Evolutionary conservation across 768 basidiomycete species (phyloP).

Genomic region (Panaeolus cyanescens): DNA sequence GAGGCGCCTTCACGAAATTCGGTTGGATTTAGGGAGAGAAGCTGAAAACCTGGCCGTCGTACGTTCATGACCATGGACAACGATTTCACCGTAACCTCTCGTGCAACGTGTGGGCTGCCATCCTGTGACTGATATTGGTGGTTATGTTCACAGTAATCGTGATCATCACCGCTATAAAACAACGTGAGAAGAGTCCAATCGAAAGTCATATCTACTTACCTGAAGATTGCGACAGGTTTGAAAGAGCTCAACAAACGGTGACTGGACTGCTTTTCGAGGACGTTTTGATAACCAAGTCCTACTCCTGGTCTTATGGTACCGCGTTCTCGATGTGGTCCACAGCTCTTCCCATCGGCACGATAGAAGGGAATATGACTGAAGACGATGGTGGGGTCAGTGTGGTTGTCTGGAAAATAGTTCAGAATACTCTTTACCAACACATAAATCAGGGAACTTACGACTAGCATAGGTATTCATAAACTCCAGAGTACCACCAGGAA

Average conservation of each 20-base stretch:
- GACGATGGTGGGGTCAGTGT: constrained; percentile 58
- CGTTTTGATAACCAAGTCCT: constrained; percentile 85
- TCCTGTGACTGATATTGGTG: constrained; percentile 38
- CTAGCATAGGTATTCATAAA: constrained; percentile 48
- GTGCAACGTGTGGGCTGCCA: constrained; percentile 33
- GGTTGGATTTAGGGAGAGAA: constrained; percentile 69
- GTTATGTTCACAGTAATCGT: constrained; percentile 87
- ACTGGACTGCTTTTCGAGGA: constrained; percentile 67
- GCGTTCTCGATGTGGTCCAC: constrained; percentile 78
- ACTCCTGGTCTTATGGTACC: constrained; percentile 72
- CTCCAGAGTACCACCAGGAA: constrained; percentile 52
- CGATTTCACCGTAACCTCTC: constrained; percentile 87
- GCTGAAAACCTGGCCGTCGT: constrained; percentile 82
- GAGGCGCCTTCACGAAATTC: constrained; percentile 12
- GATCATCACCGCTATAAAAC: constrained; percentile 79
- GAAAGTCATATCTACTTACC: constrained; percentile 41
- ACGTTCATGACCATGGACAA: constrained; percentile 91
- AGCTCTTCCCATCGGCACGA: constrained; percentile 64
- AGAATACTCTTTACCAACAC: neutral
- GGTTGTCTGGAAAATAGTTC: constrained; percentile 23
- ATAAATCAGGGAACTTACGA: constrained; percentile 25
- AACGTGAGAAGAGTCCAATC: constrained; percentile 10
- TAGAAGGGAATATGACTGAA: constrained; percentile 91
- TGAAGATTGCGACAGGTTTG: constrained; percentile 72
- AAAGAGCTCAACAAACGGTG: constrained; percentile 65